A percentile compares a stretch with the other conserved stretches of the same genome.
Evolutionary conservation across 495 filamentous ascomycete species (phyloP).

Genomic region (Podospora australis): DNA sequence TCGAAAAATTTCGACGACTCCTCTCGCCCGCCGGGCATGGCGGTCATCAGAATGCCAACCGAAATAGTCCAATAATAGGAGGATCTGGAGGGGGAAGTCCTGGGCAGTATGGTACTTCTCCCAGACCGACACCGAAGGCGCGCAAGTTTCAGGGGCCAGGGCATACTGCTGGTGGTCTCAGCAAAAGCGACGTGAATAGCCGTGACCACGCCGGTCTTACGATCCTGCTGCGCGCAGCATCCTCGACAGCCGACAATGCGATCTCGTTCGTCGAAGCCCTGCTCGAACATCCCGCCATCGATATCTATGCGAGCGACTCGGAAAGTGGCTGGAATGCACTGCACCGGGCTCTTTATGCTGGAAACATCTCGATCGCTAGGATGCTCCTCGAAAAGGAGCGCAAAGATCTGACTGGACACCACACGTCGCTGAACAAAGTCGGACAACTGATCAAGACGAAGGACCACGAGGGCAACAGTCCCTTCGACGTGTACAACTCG

Average conservation of each 20-base stretch:
- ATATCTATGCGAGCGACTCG: constrained; percentile 77
- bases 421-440: constrained; percentile 36
- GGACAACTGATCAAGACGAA: constrained; percentile 85
- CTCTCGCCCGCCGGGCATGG: constrained; percentile 58
- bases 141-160: constrained; percentile 39
- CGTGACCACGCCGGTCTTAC: constrained; percentile 73
- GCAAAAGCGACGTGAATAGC: constrained; percentile 69
- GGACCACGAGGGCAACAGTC: constrained; percentile 88
- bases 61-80: constrained; percentile 25
- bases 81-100: constrained; percentile 14
- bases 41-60: constrained; percentile 41
- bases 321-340: constrained; percentile 96
- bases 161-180: constrained; percentile 40
- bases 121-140: constrained; percentile 35
- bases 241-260: constrained; percentile 61
- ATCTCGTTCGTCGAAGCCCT: constrained; percentile 68
- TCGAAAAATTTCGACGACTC: constrained; percentile 79
- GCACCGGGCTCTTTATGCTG: constrained; percentile 87
- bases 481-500: constrained; percentile 82
- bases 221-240: constrained; percentile 78
- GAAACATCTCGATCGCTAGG: constrained; percentile 81
- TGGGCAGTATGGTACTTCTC: constrained; percentile 40
- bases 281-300: constrained; percentile 72
- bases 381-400: constrained; percentile 70
- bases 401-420: constrained; percentile 52